Percentiles rank a stretch among this genome's conserved stretches.
Conservation (phyloP, 1,284 basidiomycete genomes). For the Marasmius fiardii region DNA sequence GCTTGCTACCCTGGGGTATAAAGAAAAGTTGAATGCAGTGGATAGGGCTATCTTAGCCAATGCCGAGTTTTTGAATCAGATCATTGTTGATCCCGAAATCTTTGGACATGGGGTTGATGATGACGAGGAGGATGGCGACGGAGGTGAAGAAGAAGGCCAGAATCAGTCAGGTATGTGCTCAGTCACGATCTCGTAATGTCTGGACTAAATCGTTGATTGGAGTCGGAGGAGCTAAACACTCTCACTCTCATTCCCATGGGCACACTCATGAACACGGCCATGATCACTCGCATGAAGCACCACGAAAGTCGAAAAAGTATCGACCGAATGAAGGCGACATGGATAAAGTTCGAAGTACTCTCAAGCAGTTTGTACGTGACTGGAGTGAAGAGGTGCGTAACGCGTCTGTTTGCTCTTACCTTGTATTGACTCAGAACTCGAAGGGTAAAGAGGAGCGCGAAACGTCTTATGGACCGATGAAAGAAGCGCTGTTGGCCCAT, state of each 20-base stretch:
- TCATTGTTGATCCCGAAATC: slow-evolving; percentile 71
- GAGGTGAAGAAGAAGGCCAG: too few species aligned
- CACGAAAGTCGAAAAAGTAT: slow-evolving; percentile 31
- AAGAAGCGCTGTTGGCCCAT: slow-evolving; percentile 66
- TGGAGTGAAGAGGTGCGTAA: slow-evolving; percentile 75
- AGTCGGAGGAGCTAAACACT: too few species aligned
- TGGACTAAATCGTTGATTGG: too few species aligned
- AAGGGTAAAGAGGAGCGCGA: slow-evolving; percentile 79
- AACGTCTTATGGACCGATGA: slow-evolving; percentile 76
- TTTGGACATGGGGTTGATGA: slow-evolving; percentile 52
- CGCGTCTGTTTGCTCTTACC: background rate
- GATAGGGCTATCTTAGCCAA: slow-evolving; percentile 71
- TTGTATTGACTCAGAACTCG: background rate
- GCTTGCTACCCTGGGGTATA: slow-evolving; percentile 60
- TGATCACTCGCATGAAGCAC: slow-evolving; percentile 21
- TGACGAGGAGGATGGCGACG: slow-evolving; percentile 26
- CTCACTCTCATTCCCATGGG: slow-evolving; percentile 22
- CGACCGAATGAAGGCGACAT: slow-evolving; percentile 68
- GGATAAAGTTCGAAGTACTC: slow-evolving; percentile 85
- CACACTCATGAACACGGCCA: slow-evolving; percentile 9
- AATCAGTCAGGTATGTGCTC: too few species aligned
- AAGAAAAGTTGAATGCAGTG: slow-evolving; percentile 60
- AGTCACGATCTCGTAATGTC: too few species aligned
- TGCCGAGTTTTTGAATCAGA: slow-evolving; percentile 60
- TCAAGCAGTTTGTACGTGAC: slow-evolving; percentile 89